phyloP scores from a whole-genome alignment of 2,329 filamentous ascomycete species.

The Penicillium sp. region DNA sequence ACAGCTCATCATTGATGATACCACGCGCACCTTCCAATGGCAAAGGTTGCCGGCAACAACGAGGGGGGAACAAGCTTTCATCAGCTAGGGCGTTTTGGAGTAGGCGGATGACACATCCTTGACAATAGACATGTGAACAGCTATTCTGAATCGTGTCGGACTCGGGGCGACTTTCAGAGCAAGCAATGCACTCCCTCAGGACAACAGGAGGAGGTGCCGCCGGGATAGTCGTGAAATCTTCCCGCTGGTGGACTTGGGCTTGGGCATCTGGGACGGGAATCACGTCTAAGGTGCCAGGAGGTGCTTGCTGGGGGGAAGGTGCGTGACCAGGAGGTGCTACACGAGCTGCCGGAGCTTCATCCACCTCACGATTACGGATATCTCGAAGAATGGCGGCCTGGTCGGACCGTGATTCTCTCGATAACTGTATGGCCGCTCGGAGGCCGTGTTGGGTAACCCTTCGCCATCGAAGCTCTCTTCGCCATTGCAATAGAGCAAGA shows the following conservation, averaged over 20 bases:
- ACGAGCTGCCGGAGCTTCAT: not conserved
- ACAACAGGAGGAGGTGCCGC: not conserved
- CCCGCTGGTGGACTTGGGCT: not conserved
- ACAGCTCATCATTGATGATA: constrained; percentile 8
- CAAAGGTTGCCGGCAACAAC: constrained; percentile 26
- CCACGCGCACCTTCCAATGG: constrained; percentile 3
- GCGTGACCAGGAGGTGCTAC: not conserved
- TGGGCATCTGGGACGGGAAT: not conserved
- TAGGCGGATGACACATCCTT: constrained; percentile 15
- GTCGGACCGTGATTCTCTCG: not conserved
- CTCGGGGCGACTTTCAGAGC: not conserved
- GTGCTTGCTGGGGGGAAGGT: not conserved
- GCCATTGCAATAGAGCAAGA: not conserved
- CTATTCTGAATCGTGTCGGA: not conserved
- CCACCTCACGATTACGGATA: not conserved
- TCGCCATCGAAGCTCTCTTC: not conserved
- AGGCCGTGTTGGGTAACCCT: not conserved
- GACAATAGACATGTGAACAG: constrained; percentile 24
- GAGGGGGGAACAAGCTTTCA: constrained; percentile 26
- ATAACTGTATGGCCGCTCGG: not conserved
- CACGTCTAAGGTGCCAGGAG: not conserved
- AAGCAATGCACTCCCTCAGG: constrained; percentile 8
- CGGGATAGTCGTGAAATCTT: not conserved
- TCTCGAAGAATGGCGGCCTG: not conserved
- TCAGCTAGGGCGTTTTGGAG: constrained; percentile 19